Evolutionary conservation across 768 basidiomycete species (phyloP), one percentile per base, ranked within the genome.

Genomic region (Lactifluus pinguis): DNA sequence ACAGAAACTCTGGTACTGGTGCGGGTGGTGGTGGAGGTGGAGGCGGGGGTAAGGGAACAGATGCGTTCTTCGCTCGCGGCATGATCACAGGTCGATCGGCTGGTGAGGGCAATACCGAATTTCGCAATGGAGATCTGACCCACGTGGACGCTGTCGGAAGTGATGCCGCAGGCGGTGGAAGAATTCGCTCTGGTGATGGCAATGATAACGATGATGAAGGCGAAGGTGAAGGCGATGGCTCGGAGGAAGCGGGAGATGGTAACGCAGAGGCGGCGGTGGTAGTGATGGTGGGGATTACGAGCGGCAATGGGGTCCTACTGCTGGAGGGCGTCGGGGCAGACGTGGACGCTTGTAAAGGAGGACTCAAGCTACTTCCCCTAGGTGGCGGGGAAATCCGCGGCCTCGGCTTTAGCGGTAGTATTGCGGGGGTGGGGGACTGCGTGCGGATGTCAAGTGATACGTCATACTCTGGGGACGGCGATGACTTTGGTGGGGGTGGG

Each of bases 51-150:
- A 15, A 4, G 3, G 29, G 15, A 25, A 32, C 10, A n/a, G 29
- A 19, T 4, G 47, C 49, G 36, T 53, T 39, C 53, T 57, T 65
- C 15, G 56, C 11, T 6, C 61, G 64, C 15, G 55, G 64, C 49
- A 57, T 58, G 39, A 62, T 57, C 50, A 62, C 61, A 0, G 63
- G 64, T 13, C 53, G 29, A 13, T 55, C 59, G 3, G 29, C 17
- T n/a, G 53, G 45, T 1, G 45, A 36, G 4, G 59, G 34, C 21
- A 63, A 19, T 38, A 63, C 62, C 19, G 62, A 63, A 21, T 38
- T 42, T 2, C 25, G 54, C 48, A 56, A 25, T 19, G 54, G 50
- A 14, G 60, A 55, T 6, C 25, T 21, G 25, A 38, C 4, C 48
- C 34, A 29, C 6, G 25, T 25, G 25, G 25, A 15, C 10, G 49